These are phyloP conservation scores for Azolla pinnata DNA, from an alignment of 75 land plant genomes.

Conservation along the genomic window DNA sequence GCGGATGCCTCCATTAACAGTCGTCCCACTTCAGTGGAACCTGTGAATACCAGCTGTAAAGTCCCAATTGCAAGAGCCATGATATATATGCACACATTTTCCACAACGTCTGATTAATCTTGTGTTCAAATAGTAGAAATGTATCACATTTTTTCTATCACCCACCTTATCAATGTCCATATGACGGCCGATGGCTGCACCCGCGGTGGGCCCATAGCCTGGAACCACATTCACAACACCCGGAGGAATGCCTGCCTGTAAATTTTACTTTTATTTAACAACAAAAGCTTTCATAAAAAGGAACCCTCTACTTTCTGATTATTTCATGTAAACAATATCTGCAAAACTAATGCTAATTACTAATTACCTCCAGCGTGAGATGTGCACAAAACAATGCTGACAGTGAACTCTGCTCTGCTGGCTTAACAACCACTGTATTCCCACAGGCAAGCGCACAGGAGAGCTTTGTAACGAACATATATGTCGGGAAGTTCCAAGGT, in stretches of 20 bases:
- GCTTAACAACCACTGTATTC: conserved; percentile 59
- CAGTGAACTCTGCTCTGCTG: conserved; percentile 77
- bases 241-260: conserved; percentile 74
- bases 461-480: conserved; percentile 83
- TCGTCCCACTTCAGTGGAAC: conserved; percentile 22
- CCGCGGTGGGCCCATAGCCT: conserved; percentile 70
- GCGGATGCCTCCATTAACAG: conserved; percentile 32
- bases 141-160: too few species aligned
- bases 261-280: too few species aligned
- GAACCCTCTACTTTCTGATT: too few species aligned
- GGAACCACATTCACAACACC: conserved; percentile 72
- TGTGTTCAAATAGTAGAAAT: too few species aligned
- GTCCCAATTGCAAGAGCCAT: too few species aligned
- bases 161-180: conserved; percentile 70
- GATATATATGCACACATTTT: too few species aligned
- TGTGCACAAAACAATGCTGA: conserved; percentile 49
- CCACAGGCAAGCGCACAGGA: conserved; percentile 70
- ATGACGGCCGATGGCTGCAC: conserved; percentile 68
- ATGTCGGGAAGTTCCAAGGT: conserved; percentile 93
- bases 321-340: neutral
- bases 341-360: neutral
- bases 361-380: conserved; percentile 49
- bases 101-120: too few species aligned
- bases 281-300: too few species aligned
- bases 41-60: conserved; percentile 24